Evolutionary conservation across 176 grass and related monocot genomes (phyloP).

Genomic region (Carex pumila): DNA sequence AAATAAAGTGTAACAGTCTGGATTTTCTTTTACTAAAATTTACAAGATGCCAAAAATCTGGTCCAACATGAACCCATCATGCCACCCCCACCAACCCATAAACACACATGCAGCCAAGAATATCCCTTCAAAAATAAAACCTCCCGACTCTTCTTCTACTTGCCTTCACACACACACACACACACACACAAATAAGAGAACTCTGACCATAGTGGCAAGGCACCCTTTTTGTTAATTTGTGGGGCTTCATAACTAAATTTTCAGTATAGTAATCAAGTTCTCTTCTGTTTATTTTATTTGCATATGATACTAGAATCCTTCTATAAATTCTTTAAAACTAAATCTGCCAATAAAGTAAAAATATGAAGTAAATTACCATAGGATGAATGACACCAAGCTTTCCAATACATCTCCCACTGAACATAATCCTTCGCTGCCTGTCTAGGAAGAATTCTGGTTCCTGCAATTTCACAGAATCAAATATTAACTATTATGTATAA

Average conservation of each 20-base stretch:
- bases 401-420: constrained; percentile 64
- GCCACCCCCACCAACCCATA: not conserved
- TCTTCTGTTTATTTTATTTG: not conserved
- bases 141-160: not conserved
- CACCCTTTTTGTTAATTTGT: not conserved
- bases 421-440: constrained; percentile 73
- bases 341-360: not conserved
- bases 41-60: not conserved
- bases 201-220: not conserved
- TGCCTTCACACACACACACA: not conserved
- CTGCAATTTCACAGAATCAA: constrained; percentile 21
- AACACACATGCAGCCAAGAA: not conserved
- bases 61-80: not conserved
- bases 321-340: not conserved
- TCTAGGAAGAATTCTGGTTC: constrained; percentile 87
- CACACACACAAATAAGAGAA: too few species aligned
- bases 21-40: not conserved
- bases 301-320: not conserved
- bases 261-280: not conserved
- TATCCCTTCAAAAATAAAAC: not conserved
- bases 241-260: not conserved
- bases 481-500: constrained; percentile 1
- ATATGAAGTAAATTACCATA: constrained; percentile 35
- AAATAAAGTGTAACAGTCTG: not conserved
- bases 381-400: constrained; percentile 83